These are phyloP conservation scores for Suillus sp. DNA, from an alignment of 768 basidiomycete genomes.

Conservation along the genomic window DNA sequence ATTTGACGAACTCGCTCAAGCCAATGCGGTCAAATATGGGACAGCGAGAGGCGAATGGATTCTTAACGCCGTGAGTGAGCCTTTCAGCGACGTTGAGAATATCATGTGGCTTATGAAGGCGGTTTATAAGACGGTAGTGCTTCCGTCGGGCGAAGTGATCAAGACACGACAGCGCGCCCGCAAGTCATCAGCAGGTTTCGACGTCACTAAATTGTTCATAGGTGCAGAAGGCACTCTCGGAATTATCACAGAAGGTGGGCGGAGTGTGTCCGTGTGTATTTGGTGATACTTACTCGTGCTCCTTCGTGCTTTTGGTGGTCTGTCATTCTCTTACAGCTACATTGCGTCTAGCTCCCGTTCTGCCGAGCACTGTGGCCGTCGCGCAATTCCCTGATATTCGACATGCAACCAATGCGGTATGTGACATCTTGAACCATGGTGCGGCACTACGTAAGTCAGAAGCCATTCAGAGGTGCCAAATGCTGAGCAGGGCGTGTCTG, in stretches of 20 bases:
- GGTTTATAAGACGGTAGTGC: conserved; percentile 64
- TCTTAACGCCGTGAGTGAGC: conserved; percentile 60
- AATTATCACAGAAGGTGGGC: conserved; percentile 74
- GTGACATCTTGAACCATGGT: conserved; percentile 39
- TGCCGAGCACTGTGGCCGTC: conserved; percentile 77
- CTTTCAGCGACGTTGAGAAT: background rate
- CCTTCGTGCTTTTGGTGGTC: background rate
- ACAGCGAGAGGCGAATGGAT: conserved; percentile 87
- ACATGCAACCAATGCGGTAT: conserved; percentile 42
- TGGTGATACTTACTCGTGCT: background rate
- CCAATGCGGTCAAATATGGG: conserved; percentile 78
- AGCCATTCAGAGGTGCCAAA: no score
- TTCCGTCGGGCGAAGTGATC: conserved; percentile 79
- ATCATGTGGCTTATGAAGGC: conserved; percentile 4
- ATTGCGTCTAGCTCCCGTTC: conserved; percentile 69
- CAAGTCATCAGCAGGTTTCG: conserved; percentile 84
- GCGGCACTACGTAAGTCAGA: conserved; percentile 28
- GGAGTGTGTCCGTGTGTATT: background rate
- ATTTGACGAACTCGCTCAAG: conserved; percentile 32
- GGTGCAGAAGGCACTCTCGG: conserved; percentile 87
- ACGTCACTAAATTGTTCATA: conserved; percentile 80
- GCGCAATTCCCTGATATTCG: conserved; percentile 45
- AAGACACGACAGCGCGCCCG: conserved; percentile 77
- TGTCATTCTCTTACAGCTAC: conserved; percentile 51
- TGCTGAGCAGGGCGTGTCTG: background rate